Conservation (phyloP, 2,329 filamentous ascomycete genomes). For the Diplodia corticola region DNA sequence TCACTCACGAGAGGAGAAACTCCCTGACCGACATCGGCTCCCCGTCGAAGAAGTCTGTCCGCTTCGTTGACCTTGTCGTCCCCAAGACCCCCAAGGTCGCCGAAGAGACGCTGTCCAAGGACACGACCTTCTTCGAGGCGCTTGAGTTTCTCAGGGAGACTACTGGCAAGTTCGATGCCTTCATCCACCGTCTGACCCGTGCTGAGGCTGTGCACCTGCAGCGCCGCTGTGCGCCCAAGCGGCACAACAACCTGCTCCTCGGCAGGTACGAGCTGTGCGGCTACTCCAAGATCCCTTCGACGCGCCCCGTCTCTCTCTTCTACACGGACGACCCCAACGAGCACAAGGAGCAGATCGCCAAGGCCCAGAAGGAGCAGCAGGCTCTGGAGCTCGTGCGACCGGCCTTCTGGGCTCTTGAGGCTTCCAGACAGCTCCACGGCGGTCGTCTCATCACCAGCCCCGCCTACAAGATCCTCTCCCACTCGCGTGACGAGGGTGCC, state of each 20-base stretch:
- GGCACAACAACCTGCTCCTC: conserved; percentile 77
- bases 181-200: conserved; percentile 79
- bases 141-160: conserved; percentile 74
- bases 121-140: conserved; percentile 84
- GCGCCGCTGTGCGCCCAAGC: conserved; percentile 69
- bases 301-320: conserved; percentile 49
- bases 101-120: conserved; percentile 43
- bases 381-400: conserved; percentile 69
- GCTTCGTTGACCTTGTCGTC: conserved; percentile 57
- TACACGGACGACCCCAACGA: conserved; percentile 57
- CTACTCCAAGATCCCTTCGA: conserved; percentile 44
- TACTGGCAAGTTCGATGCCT: conserved; percentile 69
- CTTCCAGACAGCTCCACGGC: conserved; percentile 60
- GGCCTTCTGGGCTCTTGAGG: conserved; percentile 63
- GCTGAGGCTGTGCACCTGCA: conserved; percentile 87
- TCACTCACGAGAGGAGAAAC: conserved; percentile 19
- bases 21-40: conserved; percentile 34
- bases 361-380: conserved; percentile 73
- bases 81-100: conserved; percentile 27
- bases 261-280: conserved; percentile 78
- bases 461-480: conserved; percentile 42
- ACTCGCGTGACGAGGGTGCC: conserved; percentile 64
- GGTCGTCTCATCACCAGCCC: conserved; percentile 59
- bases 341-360: conserved; percentile 57
- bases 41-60: conserved; percentile 70